Evolutionary conservation across 495 filamentous ascomycete genomes (phyloP).

Genomic region (Cudoniella acicularis): DNA sequence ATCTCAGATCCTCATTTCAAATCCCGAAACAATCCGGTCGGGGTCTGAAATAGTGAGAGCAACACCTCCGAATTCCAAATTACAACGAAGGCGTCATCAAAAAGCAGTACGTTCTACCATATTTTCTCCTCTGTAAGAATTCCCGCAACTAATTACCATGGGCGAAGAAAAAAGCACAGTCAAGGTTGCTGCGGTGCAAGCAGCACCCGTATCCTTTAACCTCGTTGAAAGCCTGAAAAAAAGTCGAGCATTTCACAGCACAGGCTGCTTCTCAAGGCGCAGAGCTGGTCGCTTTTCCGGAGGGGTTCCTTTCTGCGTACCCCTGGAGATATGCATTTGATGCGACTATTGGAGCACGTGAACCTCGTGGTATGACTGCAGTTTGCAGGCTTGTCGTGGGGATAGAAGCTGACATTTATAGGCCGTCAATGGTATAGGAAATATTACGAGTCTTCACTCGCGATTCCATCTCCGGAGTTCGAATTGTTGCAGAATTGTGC

Average conservation of each 20-base stretch:
- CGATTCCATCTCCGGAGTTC: conserved; percentile 33
- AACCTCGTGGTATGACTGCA: conserved; percentile 33
- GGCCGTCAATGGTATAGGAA: conserved; percentile 39
- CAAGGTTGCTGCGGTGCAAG: conserved; percentile 39
- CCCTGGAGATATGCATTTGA: conserved; percentile 42
- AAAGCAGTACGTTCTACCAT: no score
- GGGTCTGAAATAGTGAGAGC: no score
- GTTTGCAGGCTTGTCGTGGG: neutral
- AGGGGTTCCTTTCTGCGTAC: conserved; percentile 39
- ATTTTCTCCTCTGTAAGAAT: no score
- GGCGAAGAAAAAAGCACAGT: no score
- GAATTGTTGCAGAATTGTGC: conserved; percentile 32
- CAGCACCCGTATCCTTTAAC: conserved; percentile 39
- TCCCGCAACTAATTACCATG: no score
- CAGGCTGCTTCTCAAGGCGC: conserved; percentile 36
- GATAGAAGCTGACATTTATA: conserved; percentile 8
- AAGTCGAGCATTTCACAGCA: conserved; percentile 36
- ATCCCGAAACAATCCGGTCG: no score
- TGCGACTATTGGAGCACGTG: conserved; percentile 38
- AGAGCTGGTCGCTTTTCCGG: conserved; percentile 46
- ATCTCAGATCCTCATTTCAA: no score
- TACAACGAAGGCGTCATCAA: no score
- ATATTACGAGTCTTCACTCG: conserved; percentile 35
- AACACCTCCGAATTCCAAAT: no score
- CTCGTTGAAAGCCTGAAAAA: no score